Conservation (phyloP, 495 filamentous ascomycete species). For the Aspergillus bertholletiae region DNA sequence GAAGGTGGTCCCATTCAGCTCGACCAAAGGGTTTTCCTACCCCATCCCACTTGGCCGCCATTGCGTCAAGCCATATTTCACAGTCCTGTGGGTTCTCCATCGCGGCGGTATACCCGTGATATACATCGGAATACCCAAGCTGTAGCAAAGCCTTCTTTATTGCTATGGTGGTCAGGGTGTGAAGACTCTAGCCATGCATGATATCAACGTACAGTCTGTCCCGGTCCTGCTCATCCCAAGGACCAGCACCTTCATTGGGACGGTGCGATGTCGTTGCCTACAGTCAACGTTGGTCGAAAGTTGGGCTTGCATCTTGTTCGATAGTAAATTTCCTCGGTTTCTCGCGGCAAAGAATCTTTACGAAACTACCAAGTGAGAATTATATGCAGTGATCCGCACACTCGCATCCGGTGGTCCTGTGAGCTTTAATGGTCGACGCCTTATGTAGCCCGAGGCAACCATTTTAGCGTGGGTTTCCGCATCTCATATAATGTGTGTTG, state of each 20-base stretch:
- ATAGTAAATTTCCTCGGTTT: too few species aligned
- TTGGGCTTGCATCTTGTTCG: too few species aligned
- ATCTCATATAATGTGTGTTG: too few species aligned
- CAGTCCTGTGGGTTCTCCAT: slow-evolving; percentile 12
- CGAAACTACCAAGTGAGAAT: too few species aligned
- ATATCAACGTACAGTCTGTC: slow-evolving; percentile 3
- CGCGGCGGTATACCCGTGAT: slow-evolving; percentile 5
- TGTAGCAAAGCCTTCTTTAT: slow-evolving; percentile 7
- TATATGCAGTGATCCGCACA: too few species aligned
- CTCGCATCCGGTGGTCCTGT: too few species aligned
- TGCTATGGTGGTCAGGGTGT: too few species aligned
- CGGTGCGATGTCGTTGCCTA: background rate
- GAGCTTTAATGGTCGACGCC: too few species aligned
- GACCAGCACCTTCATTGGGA: slow-evolving; percentile 7
- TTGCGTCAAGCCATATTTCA: slow-evolving; percentile 42
- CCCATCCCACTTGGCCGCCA: slow-evolving; percentile 46
- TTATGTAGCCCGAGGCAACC: too few species aligned
- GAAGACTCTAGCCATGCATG: too few species aligned
- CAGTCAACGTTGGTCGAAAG: slow-evolving; percentile 9
- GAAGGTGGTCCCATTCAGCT: slow-evolving; percentile 49
- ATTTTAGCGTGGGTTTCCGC: too few species aligned
- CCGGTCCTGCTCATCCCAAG: slow-evolving; percentile 10
- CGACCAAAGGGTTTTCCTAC: slow-evolving; percentile 39
- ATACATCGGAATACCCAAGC: slow-evolving; percentile 12
- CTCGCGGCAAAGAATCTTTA: too few species aligned